These are phyloP conservation scores for Halophytophthora batemanensis DNA, from an alignment of 352 stramenopile genomes.

Conservation along the genomic window DNA sequence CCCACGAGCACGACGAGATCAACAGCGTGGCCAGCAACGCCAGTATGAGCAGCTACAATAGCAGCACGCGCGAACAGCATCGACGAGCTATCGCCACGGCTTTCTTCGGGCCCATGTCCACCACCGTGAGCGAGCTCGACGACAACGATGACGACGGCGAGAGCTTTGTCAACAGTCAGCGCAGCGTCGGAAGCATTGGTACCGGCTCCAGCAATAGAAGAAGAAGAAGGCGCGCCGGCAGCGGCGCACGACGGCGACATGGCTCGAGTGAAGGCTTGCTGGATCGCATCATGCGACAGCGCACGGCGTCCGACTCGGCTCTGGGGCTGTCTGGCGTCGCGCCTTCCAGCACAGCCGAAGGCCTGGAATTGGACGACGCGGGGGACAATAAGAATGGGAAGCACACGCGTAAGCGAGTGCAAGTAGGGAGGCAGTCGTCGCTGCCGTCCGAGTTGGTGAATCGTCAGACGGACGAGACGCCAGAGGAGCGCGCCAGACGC, in stretches of 20 bases:
- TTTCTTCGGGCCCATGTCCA: constrained; percentile 40
- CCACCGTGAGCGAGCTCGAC: constrained; percentile 24
- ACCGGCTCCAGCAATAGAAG: too few species aligned
- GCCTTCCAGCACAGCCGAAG: too few species aligned
- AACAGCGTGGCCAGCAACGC: constrained; percentile 43
- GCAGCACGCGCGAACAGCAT: constrained; percentile 35
- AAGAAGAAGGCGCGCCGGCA: constrained; percentile 11
- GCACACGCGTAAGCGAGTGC: constrained; percentile 1
- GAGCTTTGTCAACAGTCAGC: constrained; percentile 9
- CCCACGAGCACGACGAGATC: constrained; percentile 19
- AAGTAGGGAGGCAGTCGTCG: constrained; percentile 18
- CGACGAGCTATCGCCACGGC: constrained; percentile 28
- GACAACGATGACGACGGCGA: constrained; percentile 18
- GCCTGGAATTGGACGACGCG: constrained; percentile 7
- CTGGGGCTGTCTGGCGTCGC: too few species aligned
- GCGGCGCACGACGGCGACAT: constrained; percentile 5
- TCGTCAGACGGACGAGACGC: constrained; percentile 22
- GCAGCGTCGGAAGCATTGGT: constrained; percentile 12
- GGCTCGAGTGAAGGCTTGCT: constrained; percentile 9
- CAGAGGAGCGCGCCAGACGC: constrained; percentile 20
- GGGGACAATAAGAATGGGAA: background rate
- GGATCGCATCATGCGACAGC: constrained; percentile 15
- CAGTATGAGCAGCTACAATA: constrained; percentile 54
- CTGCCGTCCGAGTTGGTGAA: constrained; percentile 16
- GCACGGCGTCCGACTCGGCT: constrained; percentile 24